phyloP scores from a whole-genome alignment of 768 basidiomycete genomes.

The Boletus eberwhitei region DNA sequence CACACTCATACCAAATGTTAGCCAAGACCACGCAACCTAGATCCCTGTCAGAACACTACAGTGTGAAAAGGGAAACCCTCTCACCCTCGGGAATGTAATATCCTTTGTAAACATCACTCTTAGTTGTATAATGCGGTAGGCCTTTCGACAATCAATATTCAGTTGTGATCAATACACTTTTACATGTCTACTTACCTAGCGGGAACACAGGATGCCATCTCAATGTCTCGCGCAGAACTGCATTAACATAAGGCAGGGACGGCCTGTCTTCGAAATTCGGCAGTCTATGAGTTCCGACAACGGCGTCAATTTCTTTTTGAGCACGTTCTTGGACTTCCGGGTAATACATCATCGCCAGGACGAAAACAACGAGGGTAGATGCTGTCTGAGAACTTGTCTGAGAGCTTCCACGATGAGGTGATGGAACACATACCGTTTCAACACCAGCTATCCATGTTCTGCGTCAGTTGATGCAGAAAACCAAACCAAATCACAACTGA shows the following conservation, averaged over 20 bases:
- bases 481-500: slow-evolving; percentile 5
- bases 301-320: slow-evolving; percentile 33
- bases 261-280: slow-evolving; percentile 27
- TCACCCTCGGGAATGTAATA: slow-evolving; percentile 27
- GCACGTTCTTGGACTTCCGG: slow-evolving; percentile 35
- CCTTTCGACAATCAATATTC: slow-evolving; percentile 16
- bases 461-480: slow-evolving; percentile 3
- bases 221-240: slow-evolving; percentile 34
- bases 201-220: slow-evolving; percentile 35
- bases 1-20: slow-evolving; percentile 25
- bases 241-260: slow-evolving; percentile 31
- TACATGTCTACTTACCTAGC: slow-evolving; percentile 17
- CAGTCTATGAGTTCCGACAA: slow-evolving; percentile 27
- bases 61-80: neutral
- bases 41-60: slow-evolving; percentile 11
- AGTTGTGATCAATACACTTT: neutral
- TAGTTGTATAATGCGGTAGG: slow-evolving; percentile 26
- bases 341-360: slow-evolving; percentile 34
- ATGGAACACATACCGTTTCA: slow-evolving; percentile 23
- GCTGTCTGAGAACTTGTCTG: slow-evolving; percentile 24
- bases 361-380: slow-evolving; percentile 30
- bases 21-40: slow-evolving; percentile 30
- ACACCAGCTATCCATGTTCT: slow-evolving; percentile 23
- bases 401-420: neutral
- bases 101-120: slow-evolving; percentile 26